phyloP scores from a whole-genome alignment of 495 filamentous ascomycete species.

The Tuber umbilicatum region DNA sequence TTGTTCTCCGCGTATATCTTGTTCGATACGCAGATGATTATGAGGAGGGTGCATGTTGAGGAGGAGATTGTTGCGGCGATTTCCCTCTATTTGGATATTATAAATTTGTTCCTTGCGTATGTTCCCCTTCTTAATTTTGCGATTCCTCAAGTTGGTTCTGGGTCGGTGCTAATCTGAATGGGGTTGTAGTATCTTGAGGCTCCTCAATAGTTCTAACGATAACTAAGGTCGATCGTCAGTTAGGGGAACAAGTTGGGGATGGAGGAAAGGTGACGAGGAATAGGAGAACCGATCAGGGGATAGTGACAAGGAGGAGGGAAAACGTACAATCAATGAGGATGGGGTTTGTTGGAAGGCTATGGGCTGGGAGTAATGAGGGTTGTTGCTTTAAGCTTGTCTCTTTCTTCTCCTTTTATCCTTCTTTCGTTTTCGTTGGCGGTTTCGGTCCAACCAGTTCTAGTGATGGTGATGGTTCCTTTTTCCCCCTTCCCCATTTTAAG shows the following conservation, averaged over 20 bases:
- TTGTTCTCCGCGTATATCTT: conserved; percentile 92
- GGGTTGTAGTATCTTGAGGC: conserved; percentile 34
- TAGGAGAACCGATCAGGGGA: not conserved
- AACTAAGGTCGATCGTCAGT: conserved; percentile 21
- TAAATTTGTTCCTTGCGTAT: conserved; percentile 84
- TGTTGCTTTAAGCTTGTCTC: not conserved
- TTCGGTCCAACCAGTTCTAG: not conserved
- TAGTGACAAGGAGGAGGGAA: not conserved
- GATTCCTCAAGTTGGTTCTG: not conserved
- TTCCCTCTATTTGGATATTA: conserved; percentile 88
- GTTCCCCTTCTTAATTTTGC: conserved; percentile 9
- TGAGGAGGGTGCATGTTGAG: conserved; percentile 93
- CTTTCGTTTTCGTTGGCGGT: not conserved
- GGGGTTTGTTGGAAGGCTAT: not conserved
- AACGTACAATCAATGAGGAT: not conserved
- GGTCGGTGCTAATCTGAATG: conserved; percentile 11
- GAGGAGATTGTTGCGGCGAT: conserved; percentile 98
- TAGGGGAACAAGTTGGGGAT: not conserved
- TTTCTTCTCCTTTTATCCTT: not conserved
- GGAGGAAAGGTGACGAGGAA: not conserved
- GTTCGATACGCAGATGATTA: conserved; percentile 90
- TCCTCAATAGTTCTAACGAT: conserved; percentile 36
- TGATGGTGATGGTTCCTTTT: not conserved
- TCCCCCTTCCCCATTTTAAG: not conserved
- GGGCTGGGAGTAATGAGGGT: not conserved